These are phyloP conservation scores for Microthyrium microscopicum DNA, from an alignment of 2,329 filamentous ascomycete genomes.

Conservation along the genomic window DNA sequence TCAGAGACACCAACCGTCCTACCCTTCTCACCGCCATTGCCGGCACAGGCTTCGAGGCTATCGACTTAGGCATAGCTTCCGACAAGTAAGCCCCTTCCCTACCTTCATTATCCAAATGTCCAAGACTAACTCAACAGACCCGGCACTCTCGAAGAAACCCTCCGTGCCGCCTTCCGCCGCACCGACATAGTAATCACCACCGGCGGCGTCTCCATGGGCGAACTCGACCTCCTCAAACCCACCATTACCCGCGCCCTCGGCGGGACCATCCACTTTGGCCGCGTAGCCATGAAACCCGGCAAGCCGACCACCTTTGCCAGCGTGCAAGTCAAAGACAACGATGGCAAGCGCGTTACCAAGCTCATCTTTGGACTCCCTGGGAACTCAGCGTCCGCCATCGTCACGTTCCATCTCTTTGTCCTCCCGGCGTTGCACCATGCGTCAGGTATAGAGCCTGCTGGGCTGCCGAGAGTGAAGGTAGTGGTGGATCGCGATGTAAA, in stretches of 20 bases:
- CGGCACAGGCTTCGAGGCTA: slow-evolving; percentile 57
- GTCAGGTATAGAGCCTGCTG: slow-evolving; percentile 48
- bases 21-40: slow-evolving; percentile 64
- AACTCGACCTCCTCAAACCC: slow-evolving; percentile 89
- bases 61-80: slow-evolving; percentile 74
- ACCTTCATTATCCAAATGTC: slow-evolving; percentile 3
- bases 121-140: slow-evolving; percentile 25
- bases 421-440: slow-evolving; percentile 69
- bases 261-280: slow-evolving; percentile 89
- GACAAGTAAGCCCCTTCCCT: slow-evolving; percentile 38
- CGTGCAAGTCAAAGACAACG: slow-evolving; percentile 42
- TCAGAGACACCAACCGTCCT: slow-evolving; percentile 83
- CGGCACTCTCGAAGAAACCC: slow-evolving; percentile 55
- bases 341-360: slow-evolving; percentile 43
- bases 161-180: slow-evolving; percentile 56
- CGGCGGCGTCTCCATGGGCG: slow-evolving; percentile 93
- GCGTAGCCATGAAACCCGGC: slow-evolving; percentile 93
- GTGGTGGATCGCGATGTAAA: slow-evolving; percentile 53
- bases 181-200: slow-evolving; percentile 80
- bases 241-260: slow-evolving; percentile 82
- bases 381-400: slow-evolving; percentile 83
- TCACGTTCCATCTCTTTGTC: slow-evolving; percentile 89
- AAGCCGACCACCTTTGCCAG: slow-evolving; percentile 97
- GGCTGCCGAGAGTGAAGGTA: slow-evolving; percentile 58
- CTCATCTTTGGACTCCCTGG: slow-evolving; percentile 82